phyloP scores from a whole-genome alignment of 1,284 basidiomycete species.

The Fomitopsis betulina region DNA sequence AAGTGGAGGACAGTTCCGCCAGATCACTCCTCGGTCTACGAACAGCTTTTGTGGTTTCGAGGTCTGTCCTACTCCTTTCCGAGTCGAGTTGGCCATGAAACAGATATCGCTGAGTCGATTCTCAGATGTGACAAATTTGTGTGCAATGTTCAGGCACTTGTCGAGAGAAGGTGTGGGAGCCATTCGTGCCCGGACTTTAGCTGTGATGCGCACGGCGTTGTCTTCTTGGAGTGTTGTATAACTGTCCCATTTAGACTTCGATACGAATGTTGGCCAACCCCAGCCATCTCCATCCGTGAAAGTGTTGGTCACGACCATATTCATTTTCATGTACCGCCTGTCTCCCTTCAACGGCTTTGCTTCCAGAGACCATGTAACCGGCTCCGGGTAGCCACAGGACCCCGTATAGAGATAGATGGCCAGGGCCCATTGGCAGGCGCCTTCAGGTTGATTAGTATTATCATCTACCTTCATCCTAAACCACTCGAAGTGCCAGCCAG shows the following conservation, averaged over 20 bases:
- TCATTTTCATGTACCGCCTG: neutral
- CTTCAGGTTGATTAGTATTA: too few species aligned
- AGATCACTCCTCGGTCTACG: neutral
- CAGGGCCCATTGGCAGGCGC: too few species aligned
- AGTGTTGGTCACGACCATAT: neutral
- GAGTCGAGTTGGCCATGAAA: neutral
- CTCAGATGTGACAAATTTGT: neutral
- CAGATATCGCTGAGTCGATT: neutral
- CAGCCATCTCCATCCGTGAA: neutral
- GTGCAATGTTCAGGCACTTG: neutral
- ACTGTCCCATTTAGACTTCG: neutral
- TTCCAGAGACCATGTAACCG: neutral
- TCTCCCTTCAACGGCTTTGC: neutral
- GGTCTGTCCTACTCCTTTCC: neutral
- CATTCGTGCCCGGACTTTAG: neutral
- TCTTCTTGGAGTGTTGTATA: neutral
- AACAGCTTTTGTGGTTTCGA: neutral
- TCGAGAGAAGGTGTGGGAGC: neutral
- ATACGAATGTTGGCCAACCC: neutral
- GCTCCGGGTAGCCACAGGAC: neutral
- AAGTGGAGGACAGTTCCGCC: neutral
- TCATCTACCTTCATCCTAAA: neutral
- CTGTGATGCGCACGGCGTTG: neutral
- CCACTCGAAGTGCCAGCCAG: neutral
- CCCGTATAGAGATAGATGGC: neutral